Percentiles rank a stretch among this genome's conserved stretches.
Conservation (phyloP, 352 stramenopile species). For the Phytophthora aleatoria region DNA sequence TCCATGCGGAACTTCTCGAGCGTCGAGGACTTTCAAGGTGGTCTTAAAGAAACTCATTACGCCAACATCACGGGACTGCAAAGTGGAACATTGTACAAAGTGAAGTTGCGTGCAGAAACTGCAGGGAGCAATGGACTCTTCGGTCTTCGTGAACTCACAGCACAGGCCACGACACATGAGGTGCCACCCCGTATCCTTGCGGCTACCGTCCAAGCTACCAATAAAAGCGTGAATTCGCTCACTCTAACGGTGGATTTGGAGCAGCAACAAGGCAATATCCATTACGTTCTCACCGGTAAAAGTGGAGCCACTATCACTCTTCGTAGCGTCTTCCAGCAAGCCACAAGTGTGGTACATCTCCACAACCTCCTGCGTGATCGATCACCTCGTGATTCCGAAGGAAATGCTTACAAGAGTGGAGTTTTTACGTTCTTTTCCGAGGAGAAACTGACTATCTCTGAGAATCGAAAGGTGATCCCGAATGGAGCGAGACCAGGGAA, state of each 20-base stretch:
- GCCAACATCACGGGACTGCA: constrained; percentile 45
- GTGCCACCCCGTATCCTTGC: constrained; percentile 47
- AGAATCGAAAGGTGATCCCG: not conserved
- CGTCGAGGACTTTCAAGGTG: constrained; percentile 36
- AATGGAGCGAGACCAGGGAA: not conserved
- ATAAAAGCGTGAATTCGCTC: constrained; percentile 56
- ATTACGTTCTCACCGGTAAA: constrained; percentile 46
- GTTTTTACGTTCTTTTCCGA: constrained; percentile 27
- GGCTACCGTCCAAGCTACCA: constrained; percentile 38
- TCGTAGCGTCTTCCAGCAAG: constrained; percentile 39
- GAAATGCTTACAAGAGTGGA: constrained; percentile 15
- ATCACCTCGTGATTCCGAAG: constrained; percentile 8
- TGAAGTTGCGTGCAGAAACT: constrained; percentile 58
- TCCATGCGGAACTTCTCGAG: constrained; percentile 43
- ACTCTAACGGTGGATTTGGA: constrained; percentile 49
- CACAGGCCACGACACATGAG: constrained; percentile 51
- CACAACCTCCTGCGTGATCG: constrained; percentile 29
- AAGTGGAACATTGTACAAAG: constrained; percentile 51
- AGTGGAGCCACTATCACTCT: constrained; percentile 8
- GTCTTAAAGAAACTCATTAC: constrained; percentile 31
- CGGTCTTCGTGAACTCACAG: constrained; percentile 27
- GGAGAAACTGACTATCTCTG: constrained; percentile 4
- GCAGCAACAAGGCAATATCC: constrained; percentile 45
- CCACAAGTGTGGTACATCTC: constrained; percentile 39
- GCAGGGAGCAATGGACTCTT: constrained; percentile 57